phyloP scores from a whole-genome alignment of 2,329 filamentous ascomycete species.

The Fusarium sp. region DNA sequence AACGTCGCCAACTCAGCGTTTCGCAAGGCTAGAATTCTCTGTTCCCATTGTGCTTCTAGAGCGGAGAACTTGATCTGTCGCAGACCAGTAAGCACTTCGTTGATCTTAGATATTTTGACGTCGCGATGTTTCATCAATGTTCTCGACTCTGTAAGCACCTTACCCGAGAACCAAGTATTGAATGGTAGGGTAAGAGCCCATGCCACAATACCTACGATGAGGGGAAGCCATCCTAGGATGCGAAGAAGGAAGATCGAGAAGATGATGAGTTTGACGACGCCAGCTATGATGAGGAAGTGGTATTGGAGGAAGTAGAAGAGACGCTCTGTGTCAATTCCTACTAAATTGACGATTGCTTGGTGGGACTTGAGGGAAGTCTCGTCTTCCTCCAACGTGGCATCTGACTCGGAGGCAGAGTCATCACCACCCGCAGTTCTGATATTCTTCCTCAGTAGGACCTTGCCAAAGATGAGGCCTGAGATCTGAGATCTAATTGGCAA shows the following conservation, averaged over 20 bases:
- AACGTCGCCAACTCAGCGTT: slow-evolving; percentile 73
- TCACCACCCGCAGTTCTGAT: slow-evolving; percentile 70
- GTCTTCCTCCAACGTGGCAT: slow-evolving; percentile 52
- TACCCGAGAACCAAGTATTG: slow-evolving; percentile 73
- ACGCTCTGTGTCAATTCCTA: slow-evolving; percentile 77
- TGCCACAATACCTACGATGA: slow-evolving; percentile 71
- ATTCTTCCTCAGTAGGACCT: slow-evolving; percentile 80
- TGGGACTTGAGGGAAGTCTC: slow-evolving; percentile 54
- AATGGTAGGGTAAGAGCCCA: slow-evolving; percentile 73
- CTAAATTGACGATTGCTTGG: slow-evolving; percentile 79
- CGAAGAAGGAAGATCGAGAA: slow-evolving; percentile 72
- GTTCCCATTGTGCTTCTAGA: slow-evolving; percentile 77
- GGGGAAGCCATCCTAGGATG: slow-evolving; percentile 77
- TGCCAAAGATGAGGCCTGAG: slow-evolving; percentile 77
- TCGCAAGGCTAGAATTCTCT: slow-evolving; percentile 69
- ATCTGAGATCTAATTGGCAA: slow-evolving; percentile 76
- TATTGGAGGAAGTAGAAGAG: slow-evolving; percentile 75
- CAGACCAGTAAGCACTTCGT: slow-evolving; percentile 80
- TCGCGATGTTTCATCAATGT: slow-evolving; percentile 79
- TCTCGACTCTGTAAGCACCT: slow-evolving; percentile 72
- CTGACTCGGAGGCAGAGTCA: slow-evolving; percentile 46
- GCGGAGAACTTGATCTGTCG: slow-evolving; percentile 86
- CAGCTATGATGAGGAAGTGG: slow-evolving; percentile 68
- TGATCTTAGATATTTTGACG: slow-evolving; percentile 77
- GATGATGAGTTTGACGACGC: slow-evolving; percentile 52